These are phyloP conservation scores for Neopestalotiopsis rosae DNA, from an alignment of 2,329 filamentous ascomycete genomes.

Conservation along the genomic window DNA sequence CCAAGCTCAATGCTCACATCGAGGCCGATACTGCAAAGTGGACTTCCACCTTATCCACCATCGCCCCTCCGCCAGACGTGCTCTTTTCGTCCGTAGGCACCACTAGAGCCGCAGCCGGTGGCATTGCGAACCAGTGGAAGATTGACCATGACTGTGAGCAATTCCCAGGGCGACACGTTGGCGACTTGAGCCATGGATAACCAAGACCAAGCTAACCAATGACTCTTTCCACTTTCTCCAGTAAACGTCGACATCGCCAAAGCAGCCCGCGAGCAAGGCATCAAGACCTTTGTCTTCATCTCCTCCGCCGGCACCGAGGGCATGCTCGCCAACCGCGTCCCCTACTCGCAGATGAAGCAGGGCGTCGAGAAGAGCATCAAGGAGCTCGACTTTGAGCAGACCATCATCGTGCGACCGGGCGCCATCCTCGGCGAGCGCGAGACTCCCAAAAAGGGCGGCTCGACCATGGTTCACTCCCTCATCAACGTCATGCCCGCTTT, in stretches of 20 bases:
- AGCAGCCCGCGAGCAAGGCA: slow-evolving; percentile 74
- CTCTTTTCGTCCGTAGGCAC: slow-evolving; percentile 84
- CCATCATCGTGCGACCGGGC: slow-evolving; percentile 76
- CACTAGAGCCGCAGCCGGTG: slow-evolving; percentile 76
- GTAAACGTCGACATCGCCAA: slow-evolving; percentile 80
- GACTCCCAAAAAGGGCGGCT: slow-evolving; percentile 58
- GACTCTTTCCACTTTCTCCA: slow-evolving; percentile 10
- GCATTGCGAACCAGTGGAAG: slow-evolving; percentile 80
- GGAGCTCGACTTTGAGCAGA: slow-evolving; percentile 75
- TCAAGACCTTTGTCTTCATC: slow-evolving; percentile 78
- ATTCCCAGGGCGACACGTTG: too few species aligned
- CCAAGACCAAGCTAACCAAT: slow-evolving; percentile 9
- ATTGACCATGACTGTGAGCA: slow-evolving; percentile 75
- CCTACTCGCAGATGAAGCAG: slow-evolving; percentile 76
- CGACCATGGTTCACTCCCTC: slow-evolving; percentile 60
- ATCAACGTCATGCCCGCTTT: slow-evolving; percentile 62
- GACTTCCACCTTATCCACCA: slow-evolving; percentile 61
- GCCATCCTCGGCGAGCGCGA: slow-evolving; percentile 75
- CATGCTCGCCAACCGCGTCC: slow-evolving; percentile 47
- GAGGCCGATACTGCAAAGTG: slow-evolving; percentile 73
- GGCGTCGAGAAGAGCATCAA: slow-evolving; percentile 83
- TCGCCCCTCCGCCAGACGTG: slow-evolving; percentile 62
- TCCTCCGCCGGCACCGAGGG: slow-evolving; percentile 60
- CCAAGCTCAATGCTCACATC: slow-evolving; percentile 71
- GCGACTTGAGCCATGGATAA: not conserved